A percentile compares a stretch with the other conserved stretches of the same genome.
Evolutionary conservation across 306 rosid species (phyloP).

Genomic region (Sesbania bispinosa): DNA sequence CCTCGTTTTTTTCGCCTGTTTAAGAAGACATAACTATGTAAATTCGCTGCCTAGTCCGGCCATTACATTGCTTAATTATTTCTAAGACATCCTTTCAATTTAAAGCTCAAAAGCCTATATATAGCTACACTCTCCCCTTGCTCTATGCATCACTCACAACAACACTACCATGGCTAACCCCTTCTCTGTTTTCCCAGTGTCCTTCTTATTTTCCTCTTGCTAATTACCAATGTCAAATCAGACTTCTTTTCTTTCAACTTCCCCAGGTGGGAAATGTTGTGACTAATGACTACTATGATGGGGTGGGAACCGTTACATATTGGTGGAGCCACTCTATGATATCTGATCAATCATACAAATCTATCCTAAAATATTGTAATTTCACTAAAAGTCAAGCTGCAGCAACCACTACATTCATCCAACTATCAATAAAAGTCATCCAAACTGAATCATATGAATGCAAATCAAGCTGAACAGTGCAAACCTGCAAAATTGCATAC

Average conservation of each 20-base stretch:
- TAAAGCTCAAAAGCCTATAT: background rate
- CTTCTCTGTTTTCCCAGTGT: background rate
- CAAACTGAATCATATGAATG: slow-evolving; percentile 1
- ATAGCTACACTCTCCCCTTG: background rate
- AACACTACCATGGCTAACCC: slow-evolving; percentile 21
- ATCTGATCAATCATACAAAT: too few species aligned
- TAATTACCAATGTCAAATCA: slow-evolving; percentile 3
- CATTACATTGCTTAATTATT: background rate
- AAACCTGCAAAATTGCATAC: slow-evolving; percentile 96
- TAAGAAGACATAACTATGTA: too few species aligned
- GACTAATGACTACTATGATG: too few species aligned
- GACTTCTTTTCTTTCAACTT: slow-evolving; percentile 9
- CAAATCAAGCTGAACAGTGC: slow-evolving; percentile 1
- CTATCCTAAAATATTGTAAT: too few species aligned
- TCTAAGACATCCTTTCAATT: background rate
- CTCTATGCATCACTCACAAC: slow-evolving; percentile 23
- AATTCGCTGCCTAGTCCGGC: background rate
- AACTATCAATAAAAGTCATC: slow-evolving; percentile 6
- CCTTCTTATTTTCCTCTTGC: slow-evolving; percentile 2
- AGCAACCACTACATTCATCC: slow-evolving; percentile 41
- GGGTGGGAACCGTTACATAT: too few species aligned
- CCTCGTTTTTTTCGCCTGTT: too few species aligned
- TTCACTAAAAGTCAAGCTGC: slow-evolving; percentile 98
- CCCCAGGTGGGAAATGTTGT: too few species aligned
- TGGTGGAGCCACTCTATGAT: too few species aligned